phyloP scores from a whole-genome alignment of 176 grass and related monocot species.

The Lolium perenne region DNA sequence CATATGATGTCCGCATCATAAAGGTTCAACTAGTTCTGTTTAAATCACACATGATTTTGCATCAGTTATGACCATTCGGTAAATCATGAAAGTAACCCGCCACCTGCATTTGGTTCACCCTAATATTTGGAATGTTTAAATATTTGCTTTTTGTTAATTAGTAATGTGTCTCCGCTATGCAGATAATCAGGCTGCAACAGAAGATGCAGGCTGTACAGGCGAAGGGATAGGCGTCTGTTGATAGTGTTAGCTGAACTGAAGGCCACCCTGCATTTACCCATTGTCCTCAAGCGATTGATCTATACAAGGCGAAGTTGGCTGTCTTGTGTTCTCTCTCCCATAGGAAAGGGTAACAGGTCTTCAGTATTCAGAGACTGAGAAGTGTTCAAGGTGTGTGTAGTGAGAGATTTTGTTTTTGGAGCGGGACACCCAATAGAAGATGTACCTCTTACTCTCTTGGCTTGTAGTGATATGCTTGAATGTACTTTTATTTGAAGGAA shows the following conservation, averaged over 20 bases:
- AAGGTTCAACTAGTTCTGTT: background rate
- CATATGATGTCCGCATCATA: background rate
- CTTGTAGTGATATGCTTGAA: background rate
- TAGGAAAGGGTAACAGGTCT: background rate
- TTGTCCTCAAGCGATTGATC: background rate
- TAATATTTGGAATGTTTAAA: background rate
- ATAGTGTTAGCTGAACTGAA: background rate
- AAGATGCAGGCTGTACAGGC: slow-evolving; percentile 83
- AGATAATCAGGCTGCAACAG: slow-evolving; percentile 94
- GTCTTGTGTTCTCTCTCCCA: background rate
- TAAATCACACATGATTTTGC: background rate
- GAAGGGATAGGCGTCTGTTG: slow-evolving; percentile 51
- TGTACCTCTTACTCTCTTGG: slow-evolving; percentile 16
- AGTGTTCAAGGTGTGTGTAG: background rate
- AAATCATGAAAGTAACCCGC: background rate
- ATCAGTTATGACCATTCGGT: background rate
- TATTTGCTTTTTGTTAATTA: slow-evolving; percentile 24
- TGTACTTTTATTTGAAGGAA: background rate
- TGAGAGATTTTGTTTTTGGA: background rate
- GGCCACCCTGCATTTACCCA: background rate
- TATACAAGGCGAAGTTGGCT: slow-evolving; percentile 17
- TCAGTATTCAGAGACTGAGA: background rate
- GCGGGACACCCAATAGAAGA: background rate
- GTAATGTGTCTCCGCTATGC: slow-evolving; percentile 13
- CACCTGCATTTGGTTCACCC: background rate